These are phyloP conservation scores for Gelatoporia subvermispora DNA, from an alignment of 768 basidiomycete genomes.

Conservation along the genomic window DNA sequence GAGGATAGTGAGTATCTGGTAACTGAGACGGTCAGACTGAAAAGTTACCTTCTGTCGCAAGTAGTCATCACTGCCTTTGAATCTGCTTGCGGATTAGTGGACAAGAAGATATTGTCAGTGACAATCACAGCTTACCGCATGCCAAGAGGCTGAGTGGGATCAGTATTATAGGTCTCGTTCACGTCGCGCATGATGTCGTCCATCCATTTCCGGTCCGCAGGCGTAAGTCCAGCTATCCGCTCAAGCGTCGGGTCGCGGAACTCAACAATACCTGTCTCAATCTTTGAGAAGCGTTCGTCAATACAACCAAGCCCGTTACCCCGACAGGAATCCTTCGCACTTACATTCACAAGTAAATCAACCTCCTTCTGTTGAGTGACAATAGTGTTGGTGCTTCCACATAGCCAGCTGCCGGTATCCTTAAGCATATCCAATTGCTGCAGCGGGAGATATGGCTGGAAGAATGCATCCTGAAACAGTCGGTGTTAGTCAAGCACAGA, in stretches of 20 bases:
- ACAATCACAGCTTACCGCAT: conserved; percentile 57
- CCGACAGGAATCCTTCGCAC: conserved; percentile 29
- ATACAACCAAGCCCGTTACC: neutral
- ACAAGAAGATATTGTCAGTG: neutral
- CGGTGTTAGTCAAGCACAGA: neutral
- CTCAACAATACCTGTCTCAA: conserved; percentile 82
- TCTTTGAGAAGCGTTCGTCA: conserved; percentile 39
- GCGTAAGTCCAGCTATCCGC: conserved; percentile 70
- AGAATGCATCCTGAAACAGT: conserved; percentile 72
- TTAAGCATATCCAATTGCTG: conserved; percentile 90
- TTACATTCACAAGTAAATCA: conserved; percentile 88
- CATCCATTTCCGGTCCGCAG: conserved; percentile 97
- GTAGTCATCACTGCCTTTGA: conserved; percentile 96
- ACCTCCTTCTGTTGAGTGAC: conserved; percentile 91
- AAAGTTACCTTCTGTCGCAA: conserved; percentile 70
- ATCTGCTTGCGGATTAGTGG: conserved; percentile 43
- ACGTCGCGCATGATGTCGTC: conserved; percentile 89
- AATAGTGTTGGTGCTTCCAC: conserved; percentile 94
- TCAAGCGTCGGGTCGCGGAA: conserved; percentile 83
- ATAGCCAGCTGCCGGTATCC: conserved; percentile 80
- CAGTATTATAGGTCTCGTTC: conserved; percentile 71
- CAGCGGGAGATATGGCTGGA: conserved; percentile 94
- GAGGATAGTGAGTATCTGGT: neutral
- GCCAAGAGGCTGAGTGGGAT: conserved; percentile 47
- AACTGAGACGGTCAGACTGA: neutral